Percentiles rank a stretch among this genome's conserved stretches.
These are phyloP conservation scores for Hanseniaspora uvarum DNA, from an alignment of 1,139 yeast species.

Conservation along the genomic window DNA sequence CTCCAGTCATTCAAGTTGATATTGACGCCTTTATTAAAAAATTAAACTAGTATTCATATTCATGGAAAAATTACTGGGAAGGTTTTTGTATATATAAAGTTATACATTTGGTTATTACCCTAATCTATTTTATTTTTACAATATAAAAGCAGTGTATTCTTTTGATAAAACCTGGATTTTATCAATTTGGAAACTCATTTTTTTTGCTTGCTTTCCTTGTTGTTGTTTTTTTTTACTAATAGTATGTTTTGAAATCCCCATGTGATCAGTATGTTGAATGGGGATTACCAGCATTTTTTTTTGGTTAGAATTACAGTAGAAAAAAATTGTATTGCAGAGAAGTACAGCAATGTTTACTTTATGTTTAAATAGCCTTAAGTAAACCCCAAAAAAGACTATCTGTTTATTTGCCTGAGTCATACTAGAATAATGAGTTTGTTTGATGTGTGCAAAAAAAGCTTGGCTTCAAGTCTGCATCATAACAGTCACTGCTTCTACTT, in stretches of 20 bases:
- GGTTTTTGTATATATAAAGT: not conserved
- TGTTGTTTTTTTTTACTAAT: too few species aligned
- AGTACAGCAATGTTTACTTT: not conserved
- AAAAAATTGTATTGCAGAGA: not conserved
- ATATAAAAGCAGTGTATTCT: not conserved
- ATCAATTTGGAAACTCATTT: not conserved
- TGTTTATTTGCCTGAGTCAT: not conserved
- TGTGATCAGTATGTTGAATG: not conserved
- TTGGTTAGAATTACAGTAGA: not conserved
- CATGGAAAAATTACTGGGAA: not conserved
- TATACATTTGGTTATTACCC: not conserved
- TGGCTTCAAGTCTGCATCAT: conserved; percentile 29
- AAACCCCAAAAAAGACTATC: not conserved
- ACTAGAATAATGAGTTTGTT: conserved; percentile 2
- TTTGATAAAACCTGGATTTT: conserved; percentile 1
- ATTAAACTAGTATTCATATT: conserved; percentile 38
- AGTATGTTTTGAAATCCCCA: not conserved
- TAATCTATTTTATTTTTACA: not conserved
- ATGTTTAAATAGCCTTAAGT: not conserved
- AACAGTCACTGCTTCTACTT: conserved; percentile 42
- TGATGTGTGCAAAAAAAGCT: conserved; percentile 12
- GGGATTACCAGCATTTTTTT: not conserved
- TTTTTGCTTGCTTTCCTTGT: not conserved
- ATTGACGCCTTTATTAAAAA: conserved; percentile 56
- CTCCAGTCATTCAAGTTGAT: conserved; percentile 57